These are phyloP conservation scores for Salix suchowensis DNA, from an alignment of 345 rosid species.

Conservation along the genomic window DNA sequence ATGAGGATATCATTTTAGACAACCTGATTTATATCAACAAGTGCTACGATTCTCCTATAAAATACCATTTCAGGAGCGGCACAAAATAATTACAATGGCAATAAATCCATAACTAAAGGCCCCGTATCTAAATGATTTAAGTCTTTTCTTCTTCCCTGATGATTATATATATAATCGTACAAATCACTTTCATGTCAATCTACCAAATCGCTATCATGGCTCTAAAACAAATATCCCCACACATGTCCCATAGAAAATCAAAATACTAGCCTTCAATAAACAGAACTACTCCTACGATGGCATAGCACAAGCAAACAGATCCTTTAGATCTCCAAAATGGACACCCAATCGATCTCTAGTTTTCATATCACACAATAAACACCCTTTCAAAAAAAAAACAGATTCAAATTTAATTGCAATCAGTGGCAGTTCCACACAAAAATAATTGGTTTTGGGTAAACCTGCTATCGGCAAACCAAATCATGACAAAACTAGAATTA, in stretches of 20 bases:
- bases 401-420: neutral
- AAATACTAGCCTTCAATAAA: neutral
- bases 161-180: neutral
- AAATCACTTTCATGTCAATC: no score
- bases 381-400: neutral
- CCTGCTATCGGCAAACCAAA: neutral
- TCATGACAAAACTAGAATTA: neutral
- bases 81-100: neutral
- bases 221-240: no score
- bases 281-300: neutral
- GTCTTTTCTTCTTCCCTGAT: neutral
- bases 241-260: no score
- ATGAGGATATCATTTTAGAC: neutral
- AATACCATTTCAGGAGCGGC: neutral
- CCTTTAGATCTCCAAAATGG: neutral
- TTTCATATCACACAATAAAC: neutral
- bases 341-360: neutral
- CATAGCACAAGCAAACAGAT: neutral
- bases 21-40: neutral
- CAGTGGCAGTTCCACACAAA: neutral
- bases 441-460: neutral
- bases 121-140: neutral
- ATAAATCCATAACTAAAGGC: neutral
- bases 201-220: no score
- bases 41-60: neutral